Evolutionary conservation across 768 basidiomycete genomes (phyloP).

Genomic region (Favolaschia claudopus): DNA sequence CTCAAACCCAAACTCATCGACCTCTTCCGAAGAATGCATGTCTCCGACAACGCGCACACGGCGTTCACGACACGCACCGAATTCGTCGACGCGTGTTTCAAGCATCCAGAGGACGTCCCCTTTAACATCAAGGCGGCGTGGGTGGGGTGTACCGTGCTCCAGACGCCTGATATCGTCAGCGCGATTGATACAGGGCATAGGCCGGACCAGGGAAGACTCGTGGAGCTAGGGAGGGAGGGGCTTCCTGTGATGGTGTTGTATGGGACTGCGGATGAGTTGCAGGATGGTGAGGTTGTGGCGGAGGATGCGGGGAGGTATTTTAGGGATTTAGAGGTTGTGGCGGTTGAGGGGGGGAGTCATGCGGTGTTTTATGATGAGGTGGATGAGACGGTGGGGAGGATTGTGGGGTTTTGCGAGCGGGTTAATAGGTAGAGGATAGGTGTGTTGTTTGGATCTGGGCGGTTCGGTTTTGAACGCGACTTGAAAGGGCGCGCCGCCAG

Average conservation of each 20-base stretch:
- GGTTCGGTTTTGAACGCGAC: too few species aligned
- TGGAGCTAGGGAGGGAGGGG: constrained; percentile 5
- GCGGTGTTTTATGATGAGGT: constrained; percentile 21
- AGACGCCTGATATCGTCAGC: neutral
- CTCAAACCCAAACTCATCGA: constrained; percentile 5
- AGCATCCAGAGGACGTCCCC: neutral
- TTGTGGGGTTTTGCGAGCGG: constrained; percentile 19
- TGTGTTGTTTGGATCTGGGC: too few species aligned
- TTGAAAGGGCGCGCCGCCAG: too few species aligned
- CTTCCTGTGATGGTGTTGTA: constrained; percentile 25
- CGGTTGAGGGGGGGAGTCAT: constrained; percentile 22
- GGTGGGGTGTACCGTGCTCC: constrained; percentile 11
- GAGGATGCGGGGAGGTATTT: constrained; percentile 16
- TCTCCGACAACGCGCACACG: constrained; percentile 12
- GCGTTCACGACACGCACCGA: constrained; percentile 7
- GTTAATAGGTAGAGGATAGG: neutral
- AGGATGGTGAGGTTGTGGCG: constrained; percentile 12
- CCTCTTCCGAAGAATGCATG: neutral
- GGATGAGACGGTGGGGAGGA: constrained; percentile 15
- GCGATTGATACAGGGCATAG: constrained; percentile 9
- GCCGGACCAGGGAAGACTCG: constrained; percentile 9
- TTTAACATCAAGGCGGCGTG: constrained; percentile 18
- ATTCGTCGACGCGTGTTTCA: constrained; percentile 17
- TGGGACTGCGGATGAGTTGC: constrained; percentile 17
- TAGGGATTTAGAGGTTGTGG: constrained; percentile 13